Base-by-base conservation (phyloP, 2,329 filamentous ascomycete genomes). In the Microdochium trichocladiopsis region DNA sequence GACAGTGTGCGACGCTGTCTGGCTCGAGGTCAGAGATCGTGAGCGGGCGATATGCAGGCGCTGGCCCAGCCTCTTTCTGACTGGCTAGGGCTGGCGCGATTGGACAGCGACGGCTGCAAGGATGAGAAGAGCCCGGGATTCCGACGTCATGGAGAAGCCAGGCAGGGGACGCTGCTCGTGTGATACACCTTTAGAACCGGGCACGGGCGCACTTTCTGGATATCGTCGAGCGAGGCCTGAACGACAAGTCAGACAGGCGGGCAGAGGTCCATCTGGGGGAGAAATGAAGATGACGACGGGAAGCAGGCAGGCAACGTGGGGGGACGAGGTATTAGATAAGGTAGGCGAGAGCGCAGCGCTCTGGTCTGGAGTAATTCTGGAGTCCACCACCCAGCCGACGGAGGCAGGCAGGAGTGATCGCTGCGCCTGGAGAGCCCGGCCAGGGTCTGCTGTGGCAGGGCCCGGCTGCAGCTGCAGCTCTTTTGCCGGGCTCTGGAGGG, bases 121-220 rank as follows among this genome's bases (percentile, higher is more conserved):
- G 66, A 78, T 71, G 62, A 81, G 76, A 80, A 80, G 79, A 77
- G 77, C 72, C 67, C 72, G 70, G 69, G 72, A 78, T 78, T 77
- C 79, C 72, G 70, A 72, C 71, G 76, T 80, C 78, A 82, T 80
- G 75, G 71, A 70, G 61, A 59, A 43, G 49, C 31, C 51, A 47
- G 50, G 52, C 50, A 51, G 54, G 47, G 52, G 52, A 52, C 28
- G 28, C 16, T 37, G 52, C 22, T 51, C 54, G 51, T 23, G 51
- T 45, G 41, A 45, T 45, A 18, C 41, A 12, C 16, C 41, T 16
- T 45, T 22, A 4, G 18, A 22, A 4, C 18, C 41, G 41, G 41
- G 41, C 41, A 45, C 41, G 41, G 41, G 41, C 41, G 41, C 41
- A 23, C 21, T 10, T 22, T 45, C 18, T 22, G 41, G 18, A 45